Conservation (phyloP, 257 asterid species). For the Solanum microdontum region DNA sequence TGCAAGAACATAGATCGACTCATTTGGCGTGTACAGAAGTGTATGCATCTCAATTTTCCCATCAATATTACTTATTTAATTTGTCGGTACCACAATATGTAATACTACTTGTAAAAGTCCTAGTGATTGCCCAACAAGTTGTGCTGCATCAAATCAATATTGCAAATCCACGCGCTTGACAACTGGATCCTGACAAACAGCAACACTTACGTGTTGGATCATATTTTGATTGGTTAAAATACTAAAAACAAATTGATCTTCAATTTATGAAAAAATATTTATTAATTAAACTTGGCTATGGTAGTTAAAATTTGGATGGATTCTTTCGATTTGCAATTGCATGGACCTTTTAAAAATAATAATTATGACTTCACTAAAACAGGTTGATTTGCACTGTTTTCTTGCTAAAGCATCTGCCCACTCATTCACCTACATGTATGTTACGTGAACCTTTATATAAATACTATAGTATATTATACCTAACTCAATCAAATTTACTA, state of each 20-base stretch:
- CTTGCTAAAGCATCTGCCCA: background rate
- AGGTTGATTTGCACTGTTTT: background rate
- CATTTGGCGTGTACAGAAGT: background rate
- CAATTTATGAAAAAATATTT: background rate
- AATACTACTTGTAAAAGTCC: background rate
- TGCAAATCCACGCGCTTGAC: background rate
- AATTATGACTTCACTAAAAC: background rate
- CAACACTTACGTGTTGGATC: background rate
- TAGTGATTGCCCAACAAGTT: background rate
- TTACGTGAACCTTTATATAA: background rate
- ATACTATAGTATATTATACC: background rate
- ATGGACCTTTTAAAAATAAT: background rate
- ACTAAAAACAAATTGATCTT: background rate
- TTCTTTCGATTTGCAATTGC: background rate
- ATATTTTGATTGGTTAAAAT: background rate
- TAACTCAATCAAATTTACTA: background rate
- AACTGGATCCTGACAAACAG: background rate
- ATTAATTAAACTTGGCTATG: background rate
- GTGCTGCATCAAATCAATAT: background rate
- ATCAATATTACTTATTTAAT: background rate
- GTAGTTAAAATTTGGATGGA: background rate
- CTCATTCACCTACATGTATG: background rate
- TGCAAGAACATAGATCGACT: background rate
- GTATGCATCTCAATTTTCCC: background rate
- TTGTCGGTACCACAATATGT: background rate